These are phyloP conservation scores for Cinchona pubescens DNA, from an alignment of 257 asterid genomes.

Conservation along the genomic window DNA sequence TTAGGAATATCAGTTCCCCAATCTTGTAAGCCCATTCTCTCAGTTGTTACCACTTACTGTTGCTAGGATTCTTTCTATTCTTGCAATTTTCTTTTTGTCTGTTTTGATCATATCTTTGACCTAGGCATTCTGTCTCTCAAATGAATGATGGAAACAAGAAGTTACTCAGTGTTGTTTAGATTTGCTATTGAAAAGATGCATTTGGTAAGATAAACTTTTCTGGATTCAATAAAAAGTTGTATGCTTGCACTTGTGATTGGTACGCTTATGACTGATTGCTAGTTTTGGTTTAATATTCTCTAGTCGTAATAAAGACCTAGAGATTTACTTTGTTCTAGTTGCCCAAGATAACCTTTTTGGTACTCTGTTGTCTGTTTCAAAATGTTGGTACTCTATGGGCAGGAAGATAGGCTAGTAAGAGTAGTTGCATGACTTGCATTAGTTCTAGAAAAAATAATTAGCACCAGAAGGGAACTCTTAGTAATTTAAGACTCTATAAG, in stretches of 20 bases:
- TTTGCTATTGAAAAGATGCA: neutral
- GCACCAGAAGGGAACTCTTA: neutral
- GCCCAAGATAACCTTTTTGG: neutral
- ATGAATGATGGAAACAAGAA: neutral
- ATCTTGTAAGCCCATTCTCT: slow-evolving; percentile 57
- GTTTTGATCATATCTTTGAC: neutral
- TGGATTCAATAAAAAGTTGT: no score
- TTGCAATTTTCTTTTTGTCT: neutral
- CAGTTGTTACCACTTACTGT: neutral
- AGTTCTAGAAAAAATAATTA: neutral
- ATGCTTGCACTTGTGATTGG: neutral
- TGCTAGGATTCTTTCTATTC: neutral
- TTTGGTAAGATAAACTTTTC: neutral
- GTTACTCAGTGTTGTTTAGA: no score
- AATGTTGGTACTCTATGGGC: neutral
- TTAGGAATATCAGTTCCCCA: slow-evolving; percentile 98
- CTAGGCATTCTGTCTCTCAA: slow-evolving; percentile 1
- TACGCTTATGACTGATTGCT: neutral
- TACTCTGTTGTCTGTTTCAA: neutral
- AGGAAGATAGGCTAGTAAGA: neutral
- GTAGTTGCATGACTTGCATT: neutral
- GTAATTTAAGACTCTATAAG: neutral
- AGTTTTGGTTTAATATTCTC: neutral
- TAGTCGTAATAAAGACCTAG: neutral
- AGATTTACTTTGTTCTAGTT: neutral